These are phyloP conservation scores for Skeletonema costatum DNA, from an alignment of 108 stramenopile genomes.

Conservation along the genomic window DNA sequence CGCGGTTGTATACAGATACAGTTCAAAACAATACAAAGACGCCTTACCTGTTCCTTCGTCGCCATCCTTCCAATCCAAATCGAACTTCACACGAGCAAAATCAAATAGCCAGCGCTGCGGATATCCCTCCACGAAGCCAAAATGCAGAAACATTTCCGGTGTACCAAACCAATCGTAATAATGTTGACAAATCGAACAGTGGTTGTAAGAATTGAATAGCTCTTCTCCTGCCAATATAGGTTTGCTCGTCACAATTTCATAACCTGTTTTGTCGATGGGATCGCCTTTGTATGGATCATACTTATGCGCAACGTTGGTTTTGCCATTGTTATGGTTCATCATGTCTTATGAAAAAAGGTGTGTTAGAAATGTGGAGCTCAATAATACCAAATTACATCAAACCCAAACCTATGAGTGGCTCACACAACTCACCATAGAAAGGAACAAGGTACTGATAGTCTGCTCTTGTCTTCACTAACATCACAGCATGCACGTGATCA, in stretches of 20 bases:
- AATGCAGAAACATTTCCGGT: slow-evolving; percentile 67
- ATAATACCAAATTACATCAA: too few relatives aligned
- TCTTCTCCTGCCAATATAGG: slow-evolving; percentile 66
- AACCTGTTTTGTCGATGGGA: slow-evolving; percentile 13
- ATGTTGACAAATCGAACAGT: slow-evolving; percentile 53
- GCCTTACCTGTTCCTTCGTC: slow-evolving; percentile 4
- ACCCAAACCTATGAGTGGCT: not conserved
- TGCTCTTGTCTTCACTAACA: slow-evolving; percentile 56
- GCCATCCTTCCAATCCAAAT: slow-evolving; percentile 33
- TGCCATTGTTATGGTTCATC: slow-evolving; percentile 67
- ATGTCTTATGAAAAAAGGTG: slow-evolving; percentile 31
- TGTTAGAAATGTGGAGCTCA: not conserved
- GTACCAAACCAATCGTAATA: slow-evolving; percentile 52
- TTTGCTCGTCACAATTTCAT: slow-evolving; percentile 29
- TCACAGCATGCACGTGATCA: slow-evolving; percentile 37
- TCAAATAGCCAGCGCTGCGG: slow-evolving; percentile 76
- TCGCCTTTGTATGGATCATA: slow-evolving; percentile 21
- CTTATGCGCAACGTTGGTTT: slow-evolving; percentile 31
- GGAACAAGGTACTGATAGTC: slow-evolving; percentile 79
- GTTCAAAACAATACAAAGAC: not conserved
- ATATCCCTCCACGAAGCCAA: slow-evolving; percentile 81
- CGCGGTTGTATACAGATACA: not conserved
- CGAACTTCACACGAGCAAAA: slow-evolving; percentile 42
- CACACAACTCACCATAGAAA: slow-evolving; percentile 37
- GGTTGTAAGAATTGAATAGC: slow-evolving; percentile 69